A percentile compares a stretch with the other conserved stretches of the same genome.
Evolutionary conservation across 192 early-diverging fungal species (phyloP).

Genomic region (Umbelopsis isabellina): DNA sequence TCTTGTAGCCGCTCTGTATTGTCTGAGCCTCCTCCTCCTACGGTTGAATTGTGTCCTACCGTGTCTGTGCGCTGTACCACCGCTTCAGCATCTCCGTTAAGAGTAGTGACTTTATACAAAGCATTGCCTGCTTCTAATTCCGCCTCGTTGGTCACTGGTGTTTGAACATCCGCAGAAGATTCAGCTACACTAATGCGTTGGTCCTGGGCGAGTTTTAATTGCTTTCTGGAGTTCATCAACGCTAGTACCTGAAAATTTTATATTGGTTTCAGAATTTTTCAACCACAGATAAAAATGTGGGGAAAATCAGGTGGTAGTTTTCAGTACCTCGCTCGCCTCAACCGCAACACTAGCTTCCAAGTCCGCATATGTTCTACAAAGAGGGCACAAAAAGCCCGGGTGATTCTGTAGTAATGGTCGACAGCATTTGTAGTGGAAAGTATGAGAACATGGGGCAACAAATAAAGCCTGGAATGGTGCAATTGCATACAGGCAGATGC

Average conservation of each 20-base stretch:
- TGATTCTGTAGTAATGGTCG: slow-evolving; percentile 68
- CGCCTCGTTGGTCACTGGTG: neutral
- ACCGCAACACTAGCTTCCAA: slow-evolving; percentile 79
- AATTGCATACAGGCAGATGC: slow-evolving; percentile 89
- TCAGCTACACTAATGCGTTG: neutral
- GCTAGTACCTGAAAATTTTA: slow-evolving; percentile 1
- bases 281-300: no score
- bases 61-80: slow-evolving; percentile 15
- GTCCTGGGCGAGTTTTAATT: neutral
- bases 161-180: neutral
- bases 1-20: slow-evolving; percentile 10
- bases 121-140: neutral
- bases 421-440: slow-evolving; percentile 89
- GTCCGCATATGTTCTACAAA: slow-evolving; percentile 89
- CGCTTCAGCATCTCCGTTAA: neutral
- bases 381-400: slow-evolving; percentile 73
- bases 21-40: neutral
- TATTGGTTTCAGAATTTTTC: neutral
- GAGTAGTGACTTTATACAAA: slow-evolving; percentile 1
- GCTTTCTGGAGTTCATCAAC: slow-evolving; percentile 9
- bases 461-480: slow-evolving; percentile 89
- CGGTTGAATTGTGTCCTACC: slow-evolving; percentile 14
- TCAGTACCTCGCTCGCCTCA: slow-evolving; percentile 36
- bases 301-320: slow-evolving; percentile 29
- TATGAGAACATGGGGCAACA: slow-evolving; percentile 90